Evolutionary conservation across 306 rosid genomes (phyloP).

Genomic region (Mimosa bimucronata): DNA sequence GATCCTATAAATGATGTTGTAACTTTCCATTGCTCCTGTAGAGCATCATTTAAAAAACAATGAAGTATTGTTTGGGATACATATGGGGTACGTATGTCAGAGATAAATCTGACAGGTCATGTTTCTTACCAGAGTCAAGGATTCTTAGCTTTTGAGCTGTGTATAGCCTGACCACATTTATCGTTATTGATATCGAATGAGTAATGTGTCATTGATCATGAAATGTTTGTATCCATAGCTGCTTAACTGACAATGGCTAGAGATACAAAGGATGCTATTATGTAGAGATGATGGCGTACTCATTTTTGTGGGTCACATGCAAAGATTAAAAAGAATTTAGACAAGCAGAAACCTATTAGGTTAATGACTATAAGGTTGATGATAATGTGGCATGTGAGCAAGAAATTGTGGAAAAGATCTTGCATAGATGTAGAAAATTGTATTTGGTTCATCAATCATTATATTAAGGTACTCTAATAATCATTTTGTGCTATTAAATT

Average conservation of each 20-base stretch:
- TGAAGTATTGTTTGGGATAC: background rate
- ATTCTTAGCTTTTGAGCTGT: background rate
- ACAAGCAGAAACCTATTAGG: background rate
- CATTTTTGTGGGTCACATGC: background rate
- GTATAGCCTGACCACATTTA: background rate
- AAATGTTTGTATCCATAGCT: background rate
- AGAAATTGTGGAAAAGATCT: background rate
- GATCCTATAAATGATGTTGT: background rate
- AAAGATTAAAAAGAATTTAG: background rate
- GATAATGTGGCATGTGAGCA: slow-evolving; percentile 2
- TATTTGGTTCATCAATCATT: slow-evolving; percentile 1
- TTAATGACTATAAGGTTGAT: background rate
- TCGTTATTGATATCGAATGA: background rate
- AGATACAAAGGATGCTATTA: background rate
- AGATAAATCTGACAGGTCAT: background rate
- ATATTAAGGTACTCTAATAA: background rate
- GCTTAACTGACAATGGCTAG: slow-evolving; percentile 6
- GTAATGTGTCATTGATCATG: background rate
- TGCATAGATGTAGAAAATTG: background rate
- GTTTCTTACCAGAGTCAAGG: background rate
- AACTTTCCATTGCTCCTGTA: background rate
- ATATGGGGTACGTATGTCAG: background rate
- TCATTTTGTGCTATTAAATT: background rate
- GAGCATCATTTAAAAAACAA: background rate
- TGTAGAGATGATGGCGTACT: background rate